A percentile compares a stretch with the other conserved stretches of the same genome.
Evolutionary conservation across 1,284 basidiomycete species (phyloP).

Genomic region (Ceratobasidium theobromae): DNA sequence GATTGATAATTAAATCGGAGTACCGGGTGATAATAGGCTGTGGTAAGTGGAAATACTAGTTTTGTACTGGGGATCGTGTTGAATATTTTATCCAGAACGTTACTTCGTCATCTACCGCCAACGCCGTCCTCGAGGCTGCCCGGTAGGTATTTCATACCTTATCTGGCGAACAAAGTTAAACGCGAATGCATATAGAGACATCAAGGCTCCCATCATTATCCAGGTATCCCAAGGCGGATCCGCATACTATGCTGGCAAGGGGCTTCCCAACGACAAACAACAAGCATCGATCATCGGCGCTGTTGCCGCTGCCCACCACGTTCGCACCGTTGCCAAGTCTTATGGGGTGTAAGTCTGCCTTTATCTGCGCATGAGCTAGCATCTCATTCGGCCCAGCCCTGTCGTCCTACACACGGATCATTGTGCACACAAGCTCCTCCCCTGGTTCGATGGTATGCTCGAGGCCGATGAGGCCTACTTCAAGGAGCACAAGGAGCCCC

Average conservation of each 20-base stretch:
- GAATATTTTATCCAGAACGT: slow-evolving; percentile 54
- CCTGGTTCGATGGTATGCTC: slow-evolving; percentile 99
- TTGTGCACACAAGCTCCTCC: slow-evolving; percentile 97
- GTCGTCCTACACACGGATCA: slow-evolving; percentile 99
- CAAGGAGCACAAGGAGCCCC: slow-evolving; percentile 85
- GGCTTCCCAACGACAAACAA: slow-evolving; percentile 92
- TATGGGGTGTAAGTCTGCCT: slow-evolving; percentile 78
- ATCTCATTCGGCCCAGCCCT: slow-evolving; percentile 55
- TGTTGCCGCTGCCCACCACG: slow-evolving; percentile 88
- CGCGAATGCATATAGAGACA: slow-evolving; percentile 53
- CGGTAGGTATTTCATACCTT: slow-evolving; percentile 50
- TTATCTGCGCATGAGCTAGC: not conserved
- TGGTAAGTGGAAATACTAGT: slow-evolving; percentile 54
- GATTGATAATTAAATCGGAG: not conserved
- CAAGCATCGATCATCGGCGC: slow-evolving; percentile 95
- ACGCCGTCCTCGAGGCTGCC: slow-evolving; percentile 86
- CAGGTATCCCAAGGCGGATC: slow-evolving; percentile 97
- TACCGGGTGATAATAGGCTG: slow-evolving; percentile 53
- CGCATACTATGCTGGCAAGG: slow-evolving; percentile 97
- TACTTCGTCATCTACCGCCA: slow-evolving; percentile 84
- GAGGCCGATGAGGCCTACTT: slow-evolving; percentile 93
- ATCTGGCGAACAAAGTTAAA: slow-evolving; percentile 6
- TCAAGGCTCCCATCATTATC: slow-evolving; percentile 97
- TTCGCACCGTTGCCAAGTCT: slow-evolving; percentile 83
- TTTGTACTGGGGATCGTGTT: not conserved